These are phyloP conservation scores for Xylaria palmicola DNA, from an alignment of 495 filamentous ascomycete species.

Conservation along the genomic window DNA sequence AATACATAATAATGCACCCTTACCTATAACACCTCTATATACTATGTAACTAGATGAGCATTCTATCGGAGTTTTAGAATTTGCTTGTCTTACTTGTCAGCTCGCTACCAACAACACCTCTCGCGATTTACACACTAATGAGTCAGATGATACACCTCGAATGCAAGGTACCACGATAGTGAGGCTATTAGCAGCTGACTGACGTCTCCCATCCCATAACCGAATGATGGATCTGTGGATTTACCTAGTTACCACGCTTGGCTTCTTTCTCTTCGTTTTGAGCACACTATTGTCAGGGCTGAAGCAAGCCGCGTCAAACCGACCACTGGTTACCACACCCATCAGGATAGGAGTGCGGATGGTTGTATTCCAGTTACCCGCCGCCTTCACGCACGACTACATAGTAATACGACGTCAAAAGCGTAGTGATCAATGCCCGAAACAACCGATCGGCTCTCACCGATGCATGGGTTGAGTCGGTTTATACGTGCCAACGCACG, in stretches of 20 bases:
- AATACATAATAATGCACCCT: no score
- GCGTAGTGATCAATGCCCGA: neutral
- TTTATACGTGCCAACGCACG: neutral
- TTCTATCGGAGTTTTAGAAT: neutral
- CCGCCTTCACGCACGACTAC: neutral
- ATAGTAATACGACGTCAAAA: neutral
- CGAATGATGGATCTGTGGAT: neutral
- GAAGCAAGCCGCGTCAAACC: neutral
- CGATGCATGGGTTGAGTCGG: neutral
- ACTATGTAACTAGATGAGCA: neutral
- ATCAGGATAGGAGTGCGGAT: neutral
- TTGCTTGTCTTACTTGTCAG: constrained; percentile 1
- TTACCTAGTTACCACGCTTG: neutral
- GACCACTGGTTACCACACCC: neutral
- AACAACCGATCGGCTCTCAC: neutral
- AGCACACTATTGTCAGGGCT: neutral
- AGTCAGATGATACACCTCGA: constrained; percentile 8
- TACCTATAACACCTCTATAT: neutral
- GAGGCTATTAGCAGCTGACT: constrained; percentile 1
- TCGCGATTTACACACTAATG: neutral
- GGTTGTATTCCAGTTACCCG: neutral
- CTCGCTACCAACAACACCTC: constrained; percentile 6
- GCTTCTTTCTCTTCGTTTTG: neutral
- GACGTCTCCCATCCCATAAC: neutral
- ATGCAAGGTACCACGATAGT: constrained; percentile 6